Base-by-base conservation (phyloP, 1,284 basidiomycete genomes). In the Ceratobasidium sp. region DNA sequence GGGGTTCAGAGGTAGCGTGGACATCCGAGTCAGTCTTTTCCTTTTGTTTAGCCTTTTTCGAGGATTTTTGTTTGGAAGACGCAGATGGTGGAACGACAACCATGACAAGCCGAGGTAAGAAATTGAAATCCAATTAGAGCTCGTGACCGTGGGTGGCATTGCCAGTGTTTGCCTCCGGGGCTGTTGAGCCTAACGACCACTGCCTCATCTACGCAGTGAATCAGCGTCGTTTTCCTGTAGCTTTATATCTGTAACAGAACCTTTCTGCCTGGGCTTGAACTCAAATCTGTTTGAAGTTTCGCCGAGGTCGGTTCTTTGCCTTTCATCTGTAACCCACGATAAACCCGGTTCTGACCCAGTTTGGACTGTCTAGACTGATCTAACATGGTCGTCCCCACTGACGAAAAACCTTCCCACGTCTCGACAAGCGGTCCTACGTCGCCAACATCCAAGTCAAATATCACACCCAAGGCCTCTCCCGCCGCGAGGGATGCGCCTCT, bases 161-260 rank as follows among this genome's bases (percentile, higher is more conserved):
- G 69, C 69, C 34, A 25, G 59, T 73, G 59, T 73, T 74, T 74
- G 59, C 61, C 40, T 44, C 61, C 61, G 40, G 37, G 69, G 69
- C 52, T 59, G 68, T 59, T 73, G 57, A 19, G 32, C 34, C 49
- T 54, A 13, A 74, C 71, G 46, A 74, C 56, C 71, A 59, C 52
- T 22, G 40, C 43, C 43, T 22, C 46, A 51, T n/a, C 44, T 17
- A 43, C 22, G 32, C 34, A 59, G 57, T 34, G 57, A 17, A 34
- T 17, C 57, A 32, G 15, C 1, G 34, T 59, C 57, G 57, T 19
- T 59, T 19, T 37, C 15, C 57, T 43, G 40, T 32, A 62, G 61
- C 40, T 43, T 22, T 62, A 43, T 11, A 43, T 44, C 61, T 44
- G 32, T 44, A 43, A 40, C 40, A 29, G 22, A 29, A n/a, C 5